Percentiles rank a stretch among this genome's conserved stretches.
Evolutionary conservation across 73 alveolate species (phyloP).

Genomic region (Paraurostyla sp.): DNA sequence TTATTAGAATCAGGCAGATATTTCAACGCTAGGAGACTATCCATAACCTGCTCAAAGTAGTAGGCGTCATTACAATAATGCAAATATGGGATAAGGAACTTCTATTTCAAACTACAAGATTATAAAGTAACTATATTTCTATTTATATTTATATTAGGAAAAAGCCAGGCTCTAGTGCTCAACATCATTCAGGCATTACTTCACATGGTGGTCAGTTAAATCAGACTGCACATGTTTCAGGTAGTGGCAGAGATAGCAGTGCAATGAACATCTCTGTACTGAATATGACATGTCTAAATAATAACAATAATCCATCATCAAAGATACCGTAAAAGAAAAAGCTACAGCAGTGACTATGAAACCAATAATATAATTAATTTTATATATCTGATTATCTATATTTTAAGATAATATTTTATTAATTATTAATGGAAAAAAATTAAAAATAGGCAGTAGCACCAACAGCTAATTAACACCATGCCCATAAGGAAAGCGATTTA

Average conservation of each 20-base stretch:
- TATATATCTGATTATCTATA: too few species aligned
- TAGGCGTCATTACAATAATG: constrained; percentile 33
- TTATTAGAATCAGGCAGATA: background rate
- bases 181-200: constrained; percentile 1
- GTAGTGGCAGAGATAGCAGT: constrained; percentile 23
- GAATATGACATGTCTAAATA: background rate
- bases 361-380: too few species aligned
- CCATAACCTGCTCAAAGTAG: background rate
- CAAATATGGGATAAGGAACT: constrained; percentile 1
- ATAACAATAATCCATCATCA: background rate
- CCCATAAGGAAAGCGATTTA: constrained; percentile 23
- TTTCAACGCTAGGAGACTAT: too few species aligned
- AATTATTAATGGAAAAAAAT: background rate
- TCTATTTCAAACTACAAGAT: constrained; percentile 25
- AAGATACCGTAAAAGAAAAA: constrained; percentile 30
- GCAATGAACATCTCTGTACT: constrained; percentile 18
- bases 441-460: background rate
- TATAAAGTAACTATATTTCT: background rate
- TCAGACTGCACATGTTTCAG: constrained; percentile 26
- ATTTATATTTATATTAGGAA: background rate
- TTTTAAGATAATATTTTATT: too few species aligned
- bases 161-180: constrained; percentile 44
- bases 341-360: background rate
- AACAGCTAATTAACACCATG: background rate
- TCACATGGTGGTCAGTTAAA: constrained; percentile 38